Evolutionary conservation across 495 filamentous ascomycete species (phyloP).

Genomic region (Gamarada debralockiae): DNA sequence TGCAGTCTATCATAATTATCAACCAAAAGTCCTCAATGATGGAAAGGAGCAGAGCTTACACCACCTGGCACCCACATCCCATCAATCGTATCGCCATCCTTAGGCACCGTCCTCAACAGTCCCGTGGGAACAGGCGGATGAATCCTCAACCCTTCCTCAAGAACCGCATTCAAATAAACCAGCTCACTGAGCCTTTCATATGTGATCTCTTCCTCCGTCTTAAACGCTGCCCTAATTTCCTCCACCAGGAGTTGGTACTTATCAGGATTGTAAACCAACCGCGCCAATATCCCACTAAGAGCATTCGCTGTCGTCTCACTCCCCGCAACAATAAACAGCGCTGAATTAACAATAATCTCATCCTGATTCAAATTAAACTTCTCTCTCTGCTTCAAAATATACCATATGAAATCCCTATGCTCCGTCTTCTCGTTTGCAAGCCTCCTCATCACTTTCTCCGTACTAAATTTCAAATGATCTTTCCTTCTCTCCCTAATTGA

Average conservation of each 20-base stretch:
- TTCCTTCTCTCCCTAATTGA: background rate
- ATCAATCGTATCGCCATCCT: constrained; percentile 10
- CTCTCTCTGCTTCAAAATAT: constrained; percentile 9
- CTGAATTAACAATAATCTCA: constrained; percentile 7
- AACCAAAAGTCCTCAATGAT: background rate
- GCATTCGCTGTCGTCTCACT: constrained; percentile 44
- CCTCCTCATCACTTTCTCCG: constrained; percentile 8
- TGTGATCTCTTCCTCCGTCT: constrained; percentile 35
- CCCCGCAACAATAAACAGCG: constrained; percentile 30
- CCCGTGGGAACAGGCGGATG: constrained; percentile 26
- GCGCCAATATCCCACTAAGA: constrained; percentile 37
- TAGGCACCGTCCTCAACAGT: background rate
- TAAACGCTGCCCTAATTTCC: constrained; percentile 44
- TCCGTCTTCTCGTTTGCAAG: background rate
- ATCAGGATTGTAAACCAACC: constrained; percentile 26
- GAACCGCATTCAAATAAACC: constrained; percentile 31
- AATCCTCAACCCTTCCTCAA: constrained; percentile 34
- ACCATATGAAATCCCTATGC: constrained; percentile 11
- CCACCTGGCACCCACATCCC: constrained; percentile 15
- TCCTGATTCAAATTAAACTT: constrained; percentile 1
- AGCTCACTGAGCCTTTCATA: constrained; percentile 10
- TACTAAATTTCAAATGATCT: constrained; percentile 6
- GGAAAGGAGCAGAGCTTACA: background rate
- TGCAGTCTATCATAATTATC: background rate
- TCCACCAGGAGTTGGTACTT: constrained; percentile 26